These are phyloP conservation scores for Scleromitrula shiraiana DNA, from an alignment of 2,329 filamentous ascomycete genomes.

Conservation along the genomic window DNA sequence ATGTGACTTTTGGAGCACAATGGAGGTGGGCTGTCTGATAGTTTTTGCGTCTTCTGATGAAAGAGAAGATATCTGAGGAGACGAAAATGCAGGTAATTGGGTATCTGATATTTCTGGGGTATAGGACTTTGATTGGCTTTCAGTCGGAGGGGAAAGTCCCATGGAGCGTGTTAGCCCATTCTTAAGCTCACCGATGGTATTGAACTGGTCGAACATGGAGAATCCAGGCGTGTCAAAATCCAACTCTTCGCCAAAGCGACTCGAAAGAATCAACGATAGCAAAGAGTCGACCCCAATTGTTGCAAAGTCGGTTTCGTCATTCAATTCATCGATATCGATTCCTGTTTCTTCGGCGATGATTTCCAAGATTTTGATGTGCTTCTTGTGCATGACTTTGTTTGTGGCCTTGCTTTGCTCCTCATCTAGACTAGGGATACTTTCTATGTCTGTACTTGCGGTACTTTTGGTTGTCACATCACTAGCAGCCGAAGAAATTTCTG, in stretches of 20 bases:
- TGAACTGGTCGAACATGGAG: background rate
- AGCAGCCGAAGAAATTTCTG: no score
- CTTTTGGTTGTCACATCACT: no score
- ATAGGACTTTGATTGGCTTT: no score
- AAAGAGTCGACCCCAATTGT: conserved; percentile 4
- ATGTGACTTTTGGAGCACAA: background rate
- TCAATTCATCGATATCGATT: background rate
- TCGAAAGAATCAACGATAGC: background rate
- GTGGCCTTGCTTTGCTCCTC: background rate
- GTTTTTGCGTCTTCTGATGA: no score
- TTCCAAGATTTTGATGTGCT: background rate
- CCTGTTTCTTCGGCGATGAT: conserved; percentile 2
- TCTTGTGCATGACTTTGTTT: background rate
- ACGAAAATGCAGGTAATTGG: no score
- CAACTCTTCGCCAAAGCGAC: background rate
- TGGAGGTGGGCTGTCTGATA: background rate
- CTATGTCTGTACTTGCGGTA: no score
- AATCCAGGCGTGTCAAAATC: background rate
- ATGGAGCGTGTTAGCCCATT: background rate
- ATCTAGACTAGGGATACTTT: no score
- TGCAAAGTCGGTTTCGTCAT: background rate
- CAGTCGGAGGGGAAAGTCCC: background rate
- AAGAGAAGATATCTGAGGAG: no score
- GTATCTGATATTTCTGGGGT: no score
- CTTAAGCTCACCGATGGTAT: background rate